Base-by-base conservation (phyloP, 331 rosid species). In the Telfairia occidentalis region DNA sequence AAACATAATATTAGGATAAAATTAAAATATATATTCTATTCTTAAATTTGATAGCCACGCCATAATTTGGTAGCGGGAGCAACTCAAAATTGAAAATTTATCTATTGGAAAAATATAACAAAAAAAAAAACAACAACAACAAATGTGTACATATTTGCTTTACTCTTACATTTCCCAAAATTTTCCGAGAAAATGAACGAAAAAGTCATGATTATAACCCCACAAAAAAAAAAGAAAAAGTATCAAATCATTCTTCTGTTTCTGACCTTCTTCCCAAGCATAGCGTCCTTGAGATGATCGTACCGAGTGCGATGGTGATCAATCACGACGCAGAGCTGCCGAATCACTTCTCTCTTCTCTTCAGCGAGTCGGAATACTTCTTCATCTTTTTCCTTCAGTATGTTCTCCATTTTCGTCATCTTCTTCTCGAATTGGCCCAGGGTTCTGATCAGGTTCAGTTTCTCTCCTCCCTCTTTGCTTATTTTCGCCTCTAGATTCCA, bases 261-360 rank as follows among this genome's bases (percentile, higher is more conserved):
- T 63, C 19, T 73, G 26, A 43, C 24, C 15, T 61, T 59, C 58
- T 28, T 75, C 50, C 71, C 83, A 16, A 84, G 26, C 63, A 87
- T 49, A 23, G 76, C 63, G 77, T 64, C 82, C 82, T 77, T 82
- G n/a, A 92, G 88, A 77, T 82, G 43, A 70, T 83, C 78, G 32
- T 53, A 89, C 24, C 85, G 88, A 65, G 49, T 60, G 5, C 89
- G 90, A 76, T 92, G 92, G 81, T 90, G 89, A 46, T 92, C 97
- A 60, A 79, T 75, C 40, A 83, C 66, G 16, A 83, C 60, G 74
- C 98, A 92, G 1, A 92, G 91, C n/a, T 90, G 97, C 80, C 90
- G 85, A 73, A 92, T 90, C 45, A 85, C 98, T 81, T 89, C 93
- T 54, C 83, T 83, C 83, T 90, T 89, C 77, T 83, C 86, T 76